Evolutionary conservation across 495 filamentous ascomycete genomes (phyloP), one percentile per base, ranked within the genome.

Genomic region (Aspergillus cavernicola): DNA sequence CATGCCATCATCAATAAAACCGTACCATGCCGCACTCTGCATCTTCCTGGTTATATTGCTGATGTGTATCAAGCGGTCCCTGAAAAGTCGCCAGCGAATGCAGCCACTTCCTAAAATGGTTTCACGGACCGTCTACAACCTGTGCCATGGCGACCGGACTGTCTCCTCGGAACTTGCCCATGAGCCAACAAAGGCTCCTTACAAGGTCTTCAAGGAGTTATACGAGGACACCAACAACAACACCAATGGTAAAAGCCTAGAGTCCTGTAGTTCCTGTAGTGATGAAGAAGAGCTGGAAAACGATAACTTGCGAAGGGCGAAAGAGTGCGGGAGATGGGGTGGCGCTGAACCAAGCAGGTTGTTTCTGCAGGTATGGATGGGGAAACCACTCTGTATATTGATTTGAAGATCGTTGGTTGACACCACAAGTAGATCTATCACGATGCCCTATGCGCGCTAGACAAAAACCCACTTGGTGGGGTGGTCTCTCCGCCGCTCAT

Each of bases 401-500:
- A 11, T 22, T 22, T 40, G 13, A 15, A 10, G n/a, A n/a, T n/a
- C n/a, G n/a, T n/a, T n/a, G n/a, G n/a, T n/a, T n/a, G n/a, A n/a
- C n/a, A n/a, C n/a, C n/a, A n/a, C n/a, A n/a, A n/a, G n/a, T 42
- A 86, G 80, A 73, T 85, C 2, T 90, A 83, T 56, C 78, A 85
- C 53, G 85, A 88, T 73, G 81, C 80, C 0, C 57, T 91, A 1
- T 76, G 73, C 39, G 71, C 81, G 2, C 66, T 90, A 0, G 78
- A 87, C 15, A 69, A 80, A 4, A 74, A 84, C 43, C 73, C 79
- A 0, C 53, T 71, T 19, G 66, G 66, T 0, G 82, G 80, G 9
- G 80, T 86, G 55, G 83, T 86, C 13, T 88, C 84, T 35, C 88
- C 87, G 2, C 72, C 77, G 12, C 60, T 90, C n/a, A 84, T 89